Evolutionary conservation across 768 basidiomycete genomes (phyloP).

Genomic region (Boletus reticulatus): DNA sequence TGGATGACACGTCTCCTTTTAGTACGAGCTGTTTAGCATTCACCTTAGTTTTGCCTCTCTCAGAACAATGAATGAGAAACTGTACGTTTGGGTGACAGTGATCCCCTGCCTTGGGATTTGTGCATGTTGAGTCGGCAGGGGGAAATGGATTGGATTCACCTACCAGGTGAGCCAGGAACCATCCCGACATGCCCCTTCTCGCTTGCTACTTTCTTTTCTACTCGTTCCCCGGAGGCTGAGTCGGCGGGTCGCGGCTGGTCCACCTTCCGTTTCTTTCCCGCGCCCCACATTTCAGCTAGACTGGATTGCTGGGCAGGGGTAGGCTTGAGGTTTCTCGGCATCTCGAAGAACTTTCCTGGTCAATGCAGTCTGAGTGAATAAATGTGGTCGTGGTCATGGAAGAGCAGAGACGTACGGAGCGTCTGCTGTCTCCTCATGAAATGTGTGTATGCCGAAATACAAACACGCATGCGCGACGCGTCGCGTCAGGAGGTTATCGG

Average conservation of each 20-base stretch:
- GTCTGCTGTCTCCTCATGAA: constrained; percentile 74
- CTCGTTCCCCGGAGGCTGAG: constrained; percentile 25
- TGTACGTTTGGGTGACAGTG: constrained; percentile 22
- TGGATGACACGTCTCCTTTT: constrained; percentile 55
- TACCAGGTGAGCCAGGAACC: constrained; percentile 7
- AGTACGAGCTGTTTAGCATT: constrained; percentile 24
- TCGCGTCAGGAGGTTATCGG: neutral
- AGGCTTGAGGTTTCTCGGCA: constrained; percentile 66
- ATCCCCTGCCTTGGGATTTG: constrained; percentile 39
- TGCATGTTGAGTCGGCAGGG: constrained; percentile 1
- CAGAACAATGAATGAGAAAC: neutral
- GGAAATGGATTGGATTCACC: neutral
- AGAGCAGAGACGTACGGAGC: constrained; percentile 44
- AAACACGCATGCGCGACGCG: neutral
- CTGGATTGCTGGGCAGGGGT: constrained; percentile 76
- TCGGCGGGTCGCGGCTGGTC: constrained; percentile 18
- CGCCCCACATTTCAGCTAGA: constrained; percentile 72
- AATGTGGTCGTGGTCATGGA: neutral
- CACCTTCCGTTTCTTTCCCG: constrained; percentile 38
- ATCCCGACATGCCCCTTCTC: constrained; percentile 4
- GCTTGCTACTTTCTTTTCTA: constrained; percentile 23
- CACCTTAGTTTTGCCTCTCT: neutral
- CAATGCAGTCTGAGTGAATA: neutral
- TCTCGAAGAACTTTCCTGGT: constrained; percentile 71
- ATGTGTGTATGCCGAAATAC: constrained; percentile 6